A percentile compares a stretch with the other conserved stretches of the same genome.
These are phyloP conservation scores for Myrica gale DNA, from an alignment of 306 rosid genomes.

Conservation along the genomic window DNA sequence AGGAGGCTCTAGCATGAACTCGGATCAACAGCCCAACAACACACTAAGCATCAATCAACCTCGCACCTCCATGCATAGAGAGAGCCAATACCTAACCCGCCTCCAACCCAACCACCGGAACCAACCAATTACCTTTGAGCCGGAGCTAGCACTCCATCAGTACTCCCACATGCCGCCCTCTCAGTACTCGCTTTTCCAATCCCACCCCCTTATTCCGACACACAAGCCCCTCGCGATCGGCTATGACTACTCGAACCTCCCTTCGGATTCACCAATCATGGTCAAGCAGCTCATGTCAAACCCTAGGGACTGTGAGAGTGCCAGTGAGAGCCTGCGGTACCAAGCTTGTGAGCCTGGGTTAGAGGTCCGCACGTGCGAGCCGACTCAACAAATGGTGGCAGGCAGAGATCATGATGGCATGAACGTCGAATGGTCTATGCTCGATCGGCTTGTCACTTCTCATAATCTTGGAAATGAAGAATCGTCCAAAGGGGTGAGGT, in stretches of 20 bases:
- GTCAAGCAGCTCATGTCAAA: constrained; percentile 68
- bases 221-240: constrained; percentile 34
- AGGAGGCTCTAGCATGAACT: constrained; percentile 40
- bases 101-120: constrained; percentile 45
- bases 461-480: constrained; percentile 67
- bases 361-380: constrained; percentile 51
- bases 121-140: constrained; percentile 37
- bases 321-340: constrained; percentile 53
- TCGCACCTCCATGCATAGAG: constrained; percentile 59
- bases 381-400: constrained; percentile 34
- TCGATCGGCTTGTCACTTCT: constrained; percentile 67
- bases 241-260: constrained; percentile 37
- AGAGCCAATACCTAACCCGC: constrained; percentile 45
- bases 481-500: constrained; percentile 50
- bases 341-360: constrained; percentile 50
- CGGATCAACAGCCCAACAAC: constrained; percentile 51
- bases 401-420: constrained; percentile 44
- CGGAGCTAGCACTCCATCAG: constrained; percentile 55
- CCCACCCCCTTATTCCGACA: constrained; percentile 37
- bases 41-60: constrained; percentile 25
- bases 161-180: constrained; percentile 47
- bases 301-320: constrained; percentile 69
- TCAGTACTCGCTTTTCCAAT: constrained; percentile 55
- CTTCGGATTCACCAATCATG: constrained; percentile 37
- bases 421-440: constrained; percentile 63